Evolutionary conservation across 2,329 filamentous ascomycete species (phyloP).

Genomic region (Calonectria henricotiae): DNA sequence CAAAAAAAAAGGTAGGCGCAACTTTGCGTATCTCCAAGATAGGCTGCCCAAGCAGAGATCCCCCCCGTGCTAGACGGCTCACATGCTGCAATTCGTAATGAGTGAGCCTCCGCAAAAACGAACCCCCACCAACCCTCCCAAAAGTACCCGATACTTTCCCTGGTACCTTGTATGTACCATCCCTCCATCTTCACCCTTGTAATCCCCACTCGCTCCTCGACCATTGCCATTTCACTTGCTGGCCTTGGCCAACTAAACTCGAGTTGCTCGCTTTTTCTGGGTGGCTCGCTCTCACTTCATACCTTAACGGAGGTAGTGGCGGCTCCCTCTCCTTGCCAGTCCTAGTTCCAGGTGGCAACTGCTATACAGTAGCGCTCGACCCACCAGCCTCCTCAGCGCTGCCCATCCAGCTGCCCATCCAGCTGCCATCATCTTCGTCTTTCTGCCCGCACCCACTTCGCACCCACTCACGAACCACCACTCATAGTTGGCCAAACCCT

Average conservation of each 20-base stretch:
- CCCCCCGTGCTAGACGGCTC: background rate
- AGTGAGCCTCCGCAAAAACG: background rate
- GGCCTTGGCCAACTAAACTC: slow-evolving; percentile 12
- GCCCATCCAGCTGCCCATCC: slow-evolving; percentile 28
- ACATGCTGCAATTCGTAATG: slow-evolving; percentile 13
- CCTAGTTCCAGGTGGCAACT: slow-evolving; percentile 22
- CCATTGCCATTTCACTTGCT: background rate
- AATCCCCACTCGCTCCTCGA: slow-evolving; percentile 10
- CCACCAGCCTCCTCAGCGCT: slow-evolving; percentile 48
- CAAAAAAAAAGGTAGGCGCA: background rate
- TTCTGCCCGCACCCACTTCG: slow-evolving; percentile 36
- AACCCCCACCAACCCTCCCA: slow-evolving; percentile 26
- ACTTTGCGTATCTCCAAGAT: background rate
- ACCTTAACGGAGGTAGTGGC: background rate
- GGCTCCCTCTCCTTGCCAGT: slow-evolving; percentile 23
- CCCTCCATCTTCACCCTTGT: slow-evolving; percentile 8
- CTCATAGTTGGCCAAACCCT: slow-evolving; percentile 40
- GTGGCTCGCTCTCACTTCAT: slow-evolving; percentile 10
- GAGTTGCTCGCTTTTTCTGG: slow-evolving; percentile 11
- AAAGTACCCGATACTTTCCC: slow-evolving; percentile 32
- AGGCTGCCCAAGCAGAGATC: background rate
- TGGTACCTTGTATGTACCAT: slow-evolving; percentile 19
- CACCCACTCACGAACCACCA: slow-evolving; percentile 42
- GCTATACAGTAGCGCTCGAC: slow-evolving; percentile 30
- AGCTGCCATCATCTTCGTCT: slow-evolving; percentile 33